Base-by-base conservation (phyloP, 192 early-diverging fungal genomes). In the Entomortierella beljakovae region DNA sequence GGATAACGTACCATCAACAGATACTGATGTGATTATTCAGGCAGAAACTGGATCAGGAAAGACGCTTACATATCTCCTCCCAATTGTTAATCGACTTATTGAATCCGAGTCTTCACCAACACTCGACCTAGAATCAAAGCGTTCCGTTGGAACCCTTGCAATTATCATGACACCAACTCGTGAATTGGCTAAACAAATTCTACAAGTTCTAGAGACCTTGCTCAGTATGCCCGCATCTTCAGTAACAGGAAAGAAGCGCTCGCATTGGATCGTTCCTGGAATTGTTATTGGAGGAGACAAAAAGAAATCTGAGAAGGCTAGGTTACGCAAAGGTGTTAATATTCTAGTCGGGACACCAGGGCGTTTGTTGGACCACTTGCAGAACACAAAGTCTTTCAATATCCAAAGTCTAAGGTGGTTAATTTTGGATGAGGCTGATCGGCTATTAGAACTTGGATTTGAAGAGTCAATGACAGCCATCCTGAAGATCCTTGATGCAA, bases 31-130 rank as follows among this genome's bases (percentile, higher is more conserved):
- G 18, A 88, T 99, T 61, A 88, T 99, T 46, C 95, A 98, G 76
- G 95, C 97, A 18, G 93, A 96, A 64, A 99, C 97, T 3, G 98
- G 98, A 56, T 97, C 96, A 6, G 98, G 98, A 62, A 99, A 99
- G 77, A 99, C 98, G 0, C 84, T 99, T 48, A 87, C 97, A 2
- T 99, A 95, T 70, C 85, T 99, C 28, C 82, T 98, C 40, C 98
- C 98, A 18, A 96, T 99, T 59, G 64, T 99, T 32, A 91, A 99
- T 71, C 87, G 92, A 22, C 64, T 99, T n/a, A 82, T 99, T 34
- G 74, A 81, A 50, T 90, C 94, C 33, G 64, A 60, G 51, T 62
- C 61, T 13, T 60, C 68, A 15, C 71, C 40, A 52, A 68, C 56
- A 54, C 48, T 77, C 4, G 77, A 84, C 32, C 62, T 81, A 9